A percentile compares a stretch with the other conserved stretches of the same genome.
Evolutionary conservation across 2,329 filamentous ascomycete species (phyloP).

Genomic region (Dactylella cylindrospora): DNA sequence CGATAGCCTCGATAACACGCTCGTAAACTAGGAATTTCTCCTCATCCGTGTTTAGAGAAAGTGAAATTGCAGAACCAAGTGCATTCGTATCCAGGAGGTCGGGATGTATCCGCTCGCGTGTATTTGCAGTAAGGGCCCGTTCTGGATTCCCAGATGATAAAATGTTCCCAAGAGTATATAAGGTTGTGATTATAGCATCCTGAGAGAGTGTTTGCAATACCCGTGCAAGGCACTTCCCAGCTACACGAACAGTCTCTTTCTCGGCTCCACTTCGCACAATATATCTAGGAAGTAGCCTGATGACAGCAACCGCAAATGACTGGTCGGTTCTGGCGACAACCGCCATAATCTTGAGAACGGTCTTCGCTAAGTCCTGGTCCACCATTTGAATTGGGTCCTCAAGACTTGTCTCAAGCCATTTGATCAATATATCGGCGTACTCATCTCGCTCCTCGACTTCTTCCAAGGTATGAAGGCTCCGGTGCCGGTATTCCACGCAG

Average conservation of each 20-base stretch:
- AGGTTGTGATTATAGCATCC: conserved; percentile 88
- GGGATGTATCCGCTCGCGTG: conserved; percentile 47
- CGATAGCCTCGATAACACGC: conserved; percentile 93
- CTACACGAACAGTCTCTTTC: conserved; percentile 69
- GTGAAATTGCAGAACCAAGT: conserved; percentile 72
- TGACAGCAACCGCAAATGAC: conserved; percentile 71
- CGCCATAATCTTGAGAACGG: conserved; percentile 78
- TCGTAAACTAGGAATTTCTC: conserved; percentile 75
- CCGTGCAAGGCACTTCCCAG: conserved; percentile 80
- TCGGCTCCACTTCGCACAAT: conserved; percentile 80
- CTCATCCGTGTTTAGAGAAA: conserved; percentile 73
- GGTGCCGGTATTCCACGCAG: conserved; percentile 76
- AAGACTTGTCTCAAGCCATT: conserved; percentile 82
- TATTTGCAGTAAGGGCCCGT: conserved; percentile 56
- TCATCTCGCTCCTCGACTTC: conserved; percentile 38
- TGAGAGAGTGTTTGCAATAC: conserved; percentile 81
- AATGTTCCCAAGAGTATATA: conserved; percentile 96
- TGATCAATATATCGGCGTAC: conserved; percentile 70
- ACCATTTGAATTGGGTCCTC: conserved; percentile 79
- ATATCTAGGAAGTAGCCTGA: conserved; percentile 77
- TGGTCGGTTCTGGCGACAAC: conserved; percentile 75
- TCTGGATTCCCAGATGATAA: conserved; percentile 70
- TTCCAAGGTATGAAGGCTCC: conserved; percentile 3
- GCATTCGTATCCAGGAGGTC: conserved; percentile 53
- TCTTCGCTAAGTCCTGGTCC: conserved; percentile 72